These are phyloP conservation scores for Pythium vanterpoolii DNA, from an alignment of 352 stramenopile genomes.

Conservation along the genomic window DNA sequence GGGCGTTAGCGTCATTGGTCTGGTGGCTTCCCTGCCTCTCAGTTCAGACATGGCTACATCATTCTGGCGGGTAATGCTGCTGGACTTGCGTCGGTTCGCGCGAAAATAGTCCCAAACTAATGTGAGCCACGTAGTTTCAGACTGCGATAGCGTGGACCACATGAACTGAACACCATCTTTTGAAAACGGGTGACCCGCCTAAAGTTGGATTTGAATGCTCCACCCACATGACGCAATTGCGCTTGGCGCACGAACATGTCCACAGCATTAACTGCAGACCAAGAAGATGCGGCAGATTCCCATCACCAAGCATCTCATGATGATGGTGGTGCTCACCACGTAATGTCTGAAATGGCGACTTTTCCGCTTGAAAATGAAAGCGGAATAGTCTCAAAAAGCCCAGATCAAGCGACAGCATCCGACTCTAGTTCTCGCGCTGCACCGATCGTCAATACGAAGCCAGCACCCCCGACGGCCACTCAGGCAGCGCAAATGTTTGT, in stretches of 20 bases:
- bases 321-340: not conserved
- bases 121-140: not conserved
- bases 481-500: conserved; percentile 55
- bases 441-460: not conserved
- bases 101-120: not conserved
- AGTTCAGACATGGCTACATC: not conserved
- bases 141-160: not conserved
- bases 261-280: not conserved
- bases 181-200: not conserved
- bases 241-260: not conserved
- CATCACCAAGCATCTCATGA: not conserved
- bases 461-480: not conserved
- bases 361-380: not conserved
- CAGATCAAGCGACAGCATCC: not conserved
- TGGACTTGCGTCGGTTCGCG: not conserved
- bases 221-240: not conserved
- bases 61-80: not conserved
- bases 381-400: not conserved
- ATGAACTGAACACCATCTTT: not conserved
- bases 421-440: not conserved
- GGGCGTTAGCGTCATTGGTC: not conserved
- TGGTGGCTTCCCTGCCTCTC: not conserved
- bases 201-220: not conserved
- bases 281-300: not conserved
- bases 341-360: not conserved